Conservation (phyloP, 148 eudicot species). For the Fallopia convolvulus region DNA sequence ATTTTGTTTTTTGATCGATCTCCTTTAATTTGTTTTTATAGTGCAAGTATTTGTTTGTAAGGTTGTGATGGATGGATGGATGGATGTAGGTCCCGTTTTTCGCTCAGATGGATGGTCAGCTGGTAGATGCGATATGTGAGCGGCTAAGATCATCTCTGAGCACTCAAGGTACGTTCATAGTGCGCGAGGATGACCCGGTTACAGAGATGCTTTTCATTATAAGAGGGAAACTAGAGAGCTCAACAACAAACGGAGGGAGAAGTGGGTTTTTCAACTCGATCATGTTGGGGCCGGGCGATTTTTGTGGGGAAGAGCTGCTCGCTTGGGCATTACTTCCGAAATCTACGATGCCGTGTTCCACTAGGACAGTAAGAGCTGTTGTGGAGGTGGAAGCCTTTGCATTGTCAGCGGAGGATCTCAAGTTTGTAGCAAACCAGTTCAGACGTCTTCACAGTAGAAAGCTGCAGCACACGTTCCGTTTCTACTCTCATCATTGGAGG, state of each 20-base stretch:
- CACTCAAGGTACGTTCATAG: slow-evolving; percentile 53
- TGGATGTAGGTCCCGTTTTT: slow-evolving; percentile 70
- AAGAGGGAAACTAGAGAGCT: slow-evolving; percentile 57
- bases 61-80: neutral
- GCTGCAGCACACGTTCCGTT: slow-evolving; percentile 74
- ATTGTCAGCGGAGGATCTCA: slow-evolving; percentile 64
- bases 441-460: slow-evolving; percentile 81
- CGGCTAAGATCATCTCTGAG: slow-evolving; percentile 70
- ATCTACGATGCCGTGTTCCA: slow-evolving; percentile 51
- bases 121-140: slow-evolving; percentile 84
- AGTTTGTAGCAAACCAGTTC: slow-evolving; percentile 71
- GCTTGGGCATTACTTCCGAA: slow-evolving; percentile 61
- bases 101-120: slow-evolving; percentile 78
- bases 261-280: slow-evolving; percentile 62
- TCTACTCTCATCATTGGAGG: slow-evolving; percentile 83
- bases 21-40: too few relatives aligned
- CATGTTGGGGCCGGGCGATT: slow-evolving; percentile 53
- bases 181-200: slow-evolving; percentile 69
- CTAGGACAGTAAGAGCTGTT: slow-evolving; percentile 51
- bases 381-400: slow-evolving; percentile 64
- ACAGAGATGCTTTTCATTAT: slow-evolving; percentile 61
- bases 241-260: slow-evolving; percentile 63
- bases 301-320: slow-evolving; percentile 65
- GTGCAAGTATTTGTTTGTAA: neutral
- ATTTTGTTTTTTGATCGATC: too few relatives aligned